Evolutionary conservation across 2,329 filamentous ascomycete genomes (phyloP).

Genomic region (Botrytis squamosa): DNA sequence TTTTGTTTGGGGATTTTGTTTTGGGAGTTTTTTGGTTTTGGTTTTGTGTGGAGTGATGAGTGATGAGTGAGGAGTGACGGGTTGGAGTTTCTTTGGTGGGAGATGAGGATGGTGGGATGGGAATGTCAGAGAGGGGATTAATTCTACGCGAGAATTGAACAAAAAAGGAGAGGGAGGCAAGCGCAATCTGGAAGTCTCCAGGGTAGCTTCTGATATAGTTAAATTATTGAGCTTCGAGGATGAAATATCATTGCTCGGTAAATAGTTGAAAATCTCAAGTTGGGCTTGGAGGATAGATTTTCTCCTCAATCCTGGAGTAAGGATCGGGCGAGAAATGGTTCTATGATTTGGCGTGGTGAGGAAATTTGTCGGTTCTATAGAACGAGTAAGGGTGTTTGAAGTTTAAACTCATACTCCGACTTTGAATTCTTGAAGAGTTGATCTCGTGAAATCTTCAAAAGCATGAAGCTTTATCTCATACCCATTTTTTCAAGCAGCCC

Average conservation of each 20-base stretch:
- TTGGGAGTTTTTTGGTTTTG: too few species aligned
- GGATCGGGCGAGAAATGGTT: background rate
- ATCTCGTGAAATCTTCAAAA: background rate
- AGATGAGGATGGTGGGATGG: too few species aligned
- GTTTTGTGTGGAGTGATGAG: background rate
- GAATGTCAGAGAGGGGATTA: background rate
- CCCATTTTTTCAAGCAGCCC: background rate
- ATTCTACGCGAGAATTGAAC: background rate
- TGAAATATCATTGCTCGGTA: background rate
- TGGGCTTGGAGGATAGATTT: background rate
- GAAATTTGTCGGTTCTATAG: too few species aligned
- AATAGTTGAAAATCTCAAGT: background rate
- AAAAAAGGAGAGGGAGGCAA: background rate
- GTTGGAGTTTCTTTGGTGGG: too few species aligned
- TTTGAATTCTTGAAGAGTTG: background rate
- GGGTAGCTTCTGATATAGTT: background rate
- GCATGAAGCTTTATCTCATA: background rate
- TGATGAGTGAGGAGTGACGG: too few species aligned
- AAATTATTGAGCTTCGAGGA: background rate
- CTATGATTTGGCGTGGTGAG: background rate
- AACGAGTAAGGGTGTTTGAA: too few species aligned
- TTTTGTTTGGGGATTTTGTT: too few species aligned
- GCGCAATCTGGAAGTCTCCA: background rate
- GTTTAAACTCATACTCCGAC: background rate
- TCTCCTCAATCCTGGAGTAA: background rate